Conservation (phyloP, 1,284 basidiomycete genomes). For the Apiotrichum mycotoxinovorans region DNA sequence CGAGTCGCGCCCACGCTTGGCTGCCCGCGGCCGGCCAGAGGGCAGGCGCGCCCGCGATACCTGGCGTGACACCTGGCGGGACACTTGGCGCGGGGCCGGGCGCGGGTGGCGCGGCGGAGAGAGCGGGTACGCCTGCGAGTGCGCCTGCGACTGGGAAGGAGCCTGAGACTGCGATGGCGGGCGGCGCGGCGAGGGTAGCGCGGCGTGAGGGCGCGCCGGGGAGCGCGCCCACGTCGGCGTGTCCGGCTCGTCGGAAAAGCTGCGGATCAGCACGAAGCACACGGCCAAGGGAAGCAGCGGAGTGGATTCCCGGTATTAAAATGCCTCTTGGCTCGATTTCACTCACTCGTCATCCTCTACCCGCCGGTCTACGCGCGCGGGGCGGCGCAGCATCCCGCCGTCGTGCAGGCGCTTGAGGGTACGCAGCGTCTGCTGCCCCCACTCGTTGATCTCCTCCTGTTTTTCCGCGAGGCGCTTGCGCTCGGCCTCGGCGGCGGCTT, state of each 20-base stretch:
- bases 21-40: not conserved
- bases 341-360: conserved; percentile 10
- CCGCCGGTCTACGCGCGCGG: not conserved
- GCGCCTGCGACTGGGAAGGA: too few relatives aligned
- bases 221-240: not conserved
- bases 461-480: conserved; percentile 6
- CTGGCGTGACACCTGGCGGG: not conserved
- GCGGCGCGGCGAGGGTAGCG: not conserved
- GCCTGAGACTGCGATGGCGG: not conserved
- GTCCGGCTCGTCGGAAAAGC: not conserved
- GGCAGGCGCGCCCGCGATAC: not conserved
- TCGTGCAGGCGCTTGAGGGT: conserved; percentile 13
- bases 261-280: not conserved
- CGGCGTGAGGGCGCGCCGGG: not conserved
- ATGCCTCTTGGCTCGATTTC: too few relatives aligned
- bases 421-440: conserved; percentile 8
- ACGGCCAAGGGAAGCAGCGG: too few relatives aligned
- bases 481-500: conserved; percentile 5
- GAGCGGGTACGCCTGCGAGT: too few relatives aligned
- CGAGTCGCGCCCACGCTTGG: not conserved
- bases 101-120: not conserved
- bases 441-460: conserved; percentile 18
- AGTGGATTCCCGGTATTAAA: not conserved
- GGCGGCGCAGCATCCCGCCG: conserved; percentile 2
- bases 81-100: not conserved